phyloP scores from a whole-genome alignment of 2,329 filamentous ascomycete genomes.

The Ascocoryne sarcoides region DNA sequence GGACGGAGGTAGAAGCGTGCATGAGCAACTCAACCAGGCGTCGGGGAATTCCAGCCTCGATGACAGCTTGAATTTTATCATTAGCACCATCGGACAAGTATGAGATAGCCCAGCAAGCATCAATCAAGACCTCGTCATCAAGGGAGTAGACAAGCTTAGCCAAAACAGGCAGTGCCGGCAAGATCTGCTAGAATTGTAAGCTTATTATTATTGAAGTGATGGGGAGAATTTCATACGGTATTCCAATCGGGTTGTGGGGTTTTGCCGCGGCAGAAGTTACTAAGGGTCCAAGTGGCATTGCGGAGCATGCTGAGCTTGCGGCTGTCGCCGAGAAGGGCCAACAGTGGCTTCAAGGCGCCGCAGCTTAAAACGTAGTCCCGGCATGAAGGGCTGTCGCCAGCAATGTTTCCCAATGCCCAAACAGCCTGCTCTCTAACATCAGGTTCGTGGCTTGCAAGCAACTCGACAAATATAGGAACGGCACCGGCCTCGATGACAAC shows the following conservation, averaged over 20 bases:
- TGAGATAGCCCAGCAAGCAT: constrained; percentile 99
- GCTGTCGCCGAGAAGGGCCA: constrained; percentile 87
- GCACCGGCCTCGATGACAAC: constrained; percentile 97
- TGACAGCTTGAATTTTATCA: constrained; percentile 98
- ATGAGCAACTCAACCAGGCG: constrained; percentile 94
- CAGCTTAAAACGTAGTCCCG: constrained; percentile 91
- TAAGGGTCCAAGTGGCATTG: constrained; percentile 97
- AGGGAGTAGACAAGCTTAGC: constrained; percentile 97
- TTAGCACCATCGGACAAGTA: constrained; percentile 97
- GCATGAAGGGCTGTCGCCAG: constrained; percentile 94
- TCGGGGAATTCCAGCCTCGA: constrained; percentile 94
- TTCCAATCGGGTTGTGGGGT: constrained; percentile 97
- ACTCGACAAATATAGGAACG: constrained; percentile 96
- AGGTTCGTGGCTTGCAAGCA: constrained; percentile 89
- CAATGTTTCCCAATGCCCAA: constrained; percentile 98
- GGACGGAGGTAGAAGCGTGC: constrained; percentile 96
- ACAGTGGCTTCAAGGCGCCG: constrained; percentile 82
- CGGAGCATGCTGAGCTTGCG: constrained; percentile 98
- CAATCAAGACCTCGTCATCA: constrained; percentile 95
- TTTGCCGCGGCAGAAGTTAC: constrained; percentile 99
- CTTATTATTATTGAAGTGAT: constrained; percentile 13
- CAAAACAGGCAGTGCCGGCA: constrained; percentile 87
- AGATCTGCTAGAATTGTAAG: constrained; percentile 54
- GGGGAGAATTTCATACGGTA: constrained; percentile 54
- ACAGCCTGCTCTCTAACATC: constrained; percentile 98